Evolutionary conservation across 805 yeast species (phyloP), one percentile per base, ranked within the genome.

Genomic region (Kodamaea neixiangensis): DNA sequence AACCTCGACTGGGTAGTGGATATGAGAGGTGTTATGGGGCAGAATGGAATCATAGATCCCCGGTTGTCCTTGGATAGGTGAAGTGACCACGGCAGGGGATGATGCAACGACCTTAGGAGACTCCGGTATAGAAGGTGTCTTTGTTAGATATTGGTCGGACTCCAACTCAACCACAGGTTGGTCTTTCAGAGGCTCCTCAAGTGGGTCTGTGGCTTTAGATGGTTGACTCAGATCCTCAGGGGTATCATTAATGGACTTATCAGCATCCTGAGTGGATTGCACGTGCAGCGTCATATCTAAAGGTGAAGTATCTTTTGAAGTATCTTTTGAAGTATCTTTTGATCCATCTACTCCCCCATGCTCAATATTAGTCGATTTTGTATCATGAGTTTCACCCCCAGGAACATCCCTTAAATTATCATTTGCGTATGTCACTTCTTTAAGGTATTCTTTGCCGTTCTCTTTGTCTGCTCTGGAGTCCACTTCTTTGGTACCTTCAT

Each of bases 1-100:
- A 7, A 15, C 21, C 6, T 15, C 17, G 21, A 17, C 20, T 19
- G 19, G 41, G 21, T 25, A 25, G 10, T 25, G 31, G 19, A 11
- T 37, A 7, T 17, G 41, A 15, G 41, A 17, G 11, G 41, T 15
- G 15, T 14, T 37, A 18, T 15, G 41, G 11, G 41, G 41, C 41
- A 37, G 41, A 17, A 37, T 37, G 20, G 41, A 37, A 13, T 37
- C 41, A 13, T 37, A 37, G 13, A 37, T 37, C 19, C 41, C 41
- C 9, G 41, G 41, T 18, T 37, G 41, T 5, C 41, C 41, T 37
- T 37, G 41, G n/a, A 37, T 19, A 3, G 41, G 21, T 3, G 41
- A 15, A 5, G 41, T 37, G n/a, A 37, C 41, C 7, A 19, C 19
- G 7, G 41, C 19, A 2, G 41, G 41, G 21, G 41, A 37, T 15